Conservation (phyloP, 345 rosid genomes). For the Gynandropsis gynandra region DNA sequence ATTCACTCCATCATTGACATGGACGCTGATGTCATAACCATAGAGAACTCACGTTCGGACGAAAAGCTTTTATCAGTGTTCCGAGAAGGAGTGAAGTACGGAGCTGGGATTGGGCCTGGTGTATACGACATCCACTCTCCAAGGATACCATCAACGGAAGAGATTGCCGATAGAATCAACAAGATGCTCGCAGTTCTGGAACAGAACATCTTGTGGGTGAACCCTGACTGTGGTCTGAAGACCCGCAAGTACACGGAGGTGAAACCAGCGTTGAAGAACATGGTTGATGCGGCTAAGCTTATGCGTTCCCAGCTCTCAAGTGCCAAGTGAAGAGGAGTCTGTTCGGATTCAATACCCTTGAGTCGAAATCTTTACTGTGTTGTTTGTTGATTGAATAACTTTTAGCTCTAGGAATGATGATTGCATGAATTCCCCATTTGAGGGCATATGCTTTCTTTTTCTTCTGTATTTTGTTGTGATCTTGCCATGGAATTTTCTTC, state of each 20-base stretch:
- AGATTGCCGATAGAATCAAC: conserved; percentile 87
- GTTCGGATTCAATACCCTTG: conserved; percentile 12
- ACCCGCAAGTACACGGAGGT: conserved; percentile 89
- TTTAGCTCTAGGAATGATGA: conserved; percentile 11
- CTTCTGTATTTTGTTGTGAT: background rate
- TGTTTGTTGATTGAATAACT: conserved; percentile 23
- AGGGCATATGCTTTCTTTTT: conserved; percentile 7
- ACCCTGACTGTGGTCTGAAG: conserved; percentile 97
- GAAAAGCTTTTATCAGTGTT: conserved; percentile 95
- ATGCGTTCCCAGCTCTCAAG: conserved; percentile 85
- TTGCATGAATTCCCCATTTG: conserved; percentile 13
- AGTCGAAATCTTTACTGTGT: conserved; percentile 19
- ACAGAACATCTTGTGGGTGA: conserved; percentile 88
- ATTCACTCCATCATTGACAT: conserved; percentile 93
- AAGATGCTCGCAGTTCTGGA: conserved; percentile 96
- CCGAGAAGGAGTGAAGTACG: conserved; percentile 97
- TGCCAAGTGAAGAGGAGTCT: conserved; percentile 52
- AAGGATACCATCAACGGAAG: conserved; percentile 86
- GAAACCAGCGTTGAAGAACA: conserved; percentile 78
- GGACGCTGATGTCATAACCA: conserved; percentile 98
- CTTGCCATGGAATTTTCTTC: too few relatives aligned
- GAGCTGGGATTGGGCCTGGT: conserved; percentile 96
- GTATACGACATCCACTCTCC: conserved; percentile 97
- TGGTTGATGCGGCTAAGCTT: conserved; percentile 88
- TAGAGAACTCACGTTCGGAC: conserved; percentile 97